These are phyloP conservation scores for Ceratocystis cubensis DNA, from an alignment of 2,329 filamentous ascomycete species.

Conservation along the genomic window DNA sequence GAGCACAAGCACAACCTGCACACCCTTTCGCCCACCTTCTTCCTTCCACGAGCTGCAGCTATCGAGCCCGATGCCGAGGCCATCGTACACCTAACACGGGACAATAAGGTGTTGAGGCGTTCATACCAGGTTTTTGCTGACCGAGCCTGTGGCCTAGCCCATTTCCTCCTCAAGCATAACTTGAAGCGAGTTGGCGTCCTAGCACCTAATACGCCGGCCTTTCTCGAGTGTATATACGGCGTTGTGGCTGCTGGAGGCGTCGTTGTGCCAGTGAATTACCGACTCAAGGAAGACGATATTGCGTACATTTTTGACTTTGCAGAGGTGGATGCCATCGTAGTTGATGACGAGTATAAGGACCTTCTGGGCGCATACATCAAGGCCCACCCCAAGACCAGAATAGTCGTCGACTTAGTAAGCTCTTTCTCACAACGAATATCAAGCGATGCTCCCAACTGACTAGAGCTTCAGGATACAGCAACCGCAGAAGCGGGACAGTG, in stretches of 20 bases:
- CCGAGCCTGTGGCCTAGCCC: constrained; percentile 74
- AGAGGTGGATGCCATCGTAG: constrained; percentile 76
- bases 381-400: constrained; percentile 47
- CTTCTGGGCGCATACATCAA: constrained; percentile 56
- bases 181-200: constrained; percentile 73
- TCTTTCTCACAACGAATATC: background rate
- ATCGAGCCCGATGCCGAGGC: constrained; percentile 81
- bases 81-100: constrained; percentile 73
- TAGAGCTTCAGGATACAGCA: constrained; percentile 55
- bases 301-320: constrained; percentile 80
- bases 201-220: constrained; percentile 85
- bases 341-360: constrained; percentile 64
- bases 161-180: constrained; percentile 65
- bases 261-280: constrained; percentile 53
- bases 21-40: constrained; percentile 74
- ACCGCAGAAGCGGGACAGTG: constrained; percentile 57
- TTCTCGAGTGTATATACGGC: constrained; percentile 80
- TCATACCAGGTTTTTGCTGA: constrained; percentile 74
- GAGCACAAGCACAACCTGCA: constrained; percentile 50
- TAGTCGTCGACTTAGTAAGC: constrained; percentile 58
- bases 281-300: constrained; percentile 71
- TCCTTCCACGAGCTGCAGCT: constrained; percentile 69
- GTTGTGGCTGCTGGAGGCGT: constrained; percentile 70
- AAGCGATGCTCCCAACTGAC: background rate
- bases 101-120: constrained; percentile 59